These are phyloP conservation scores for Eragrostis curvula DNA, from an alignment of 176 grass and related monocot genomes.

Conservation along the genomic window DNA sequence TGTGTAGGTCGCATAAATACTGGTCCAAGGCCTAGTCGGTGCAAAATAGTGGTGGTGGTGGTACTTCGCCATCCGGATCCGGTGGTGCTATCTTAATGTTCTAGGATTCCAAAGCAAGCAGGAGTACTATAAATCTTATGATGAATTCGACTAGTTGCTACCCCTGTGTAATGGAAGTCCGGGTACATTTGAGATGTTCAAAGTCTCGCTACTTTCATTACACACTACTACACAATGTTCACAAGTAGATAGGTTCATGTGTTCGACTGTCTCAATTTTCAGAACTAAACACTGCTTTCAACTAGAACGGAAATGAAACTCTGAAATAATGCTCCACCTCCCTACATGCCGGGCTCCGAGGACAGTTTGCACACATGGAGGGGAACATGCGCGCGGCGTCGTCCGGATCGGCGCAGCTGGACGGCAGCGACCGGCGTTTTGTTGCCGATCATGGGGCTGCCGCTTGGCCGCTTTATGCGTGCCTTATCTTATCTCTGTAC, in stretches of 20 bases:
- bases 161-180: not conserved
- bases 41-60: not conserved
- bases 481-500: not conserved
- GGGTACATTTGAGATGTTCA: too few relatives aligned
- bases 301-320: too few relatives aligned
- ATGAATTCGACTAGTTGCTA: too few relatives aligned
- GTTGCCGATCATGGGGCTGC: not conserved
- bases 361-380: not conserved
- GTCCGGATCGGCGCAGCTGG: slow-evolving; percentile 8
- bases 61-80: not conserved
- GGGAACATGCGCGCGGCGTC: slow-evolving; percentile 25
- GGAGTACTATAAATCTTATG: too few relatives aligned
- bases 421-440: slow-evolving; percentile 16
- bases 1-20: not conserved
- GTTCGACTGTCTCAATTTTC: not conserved
- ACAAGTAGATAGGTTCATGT: too few relatives aligned
- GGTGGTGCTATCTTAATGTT: not conserved
- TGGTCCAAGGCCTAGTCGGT: not conserved
- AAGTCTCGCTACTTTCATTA: too few relatives aligned
- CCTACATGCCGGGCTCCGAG: not conserved
- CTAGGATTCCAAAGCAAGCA: not conserved
- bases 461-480: not conserved
- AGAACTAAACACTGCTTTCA: not conserved
- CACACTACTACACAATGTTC: not conserved
- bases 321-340: not conserved